Conservation (phyloP, 768 basidiomycete species). For the Leccinum boreale region DNA sequence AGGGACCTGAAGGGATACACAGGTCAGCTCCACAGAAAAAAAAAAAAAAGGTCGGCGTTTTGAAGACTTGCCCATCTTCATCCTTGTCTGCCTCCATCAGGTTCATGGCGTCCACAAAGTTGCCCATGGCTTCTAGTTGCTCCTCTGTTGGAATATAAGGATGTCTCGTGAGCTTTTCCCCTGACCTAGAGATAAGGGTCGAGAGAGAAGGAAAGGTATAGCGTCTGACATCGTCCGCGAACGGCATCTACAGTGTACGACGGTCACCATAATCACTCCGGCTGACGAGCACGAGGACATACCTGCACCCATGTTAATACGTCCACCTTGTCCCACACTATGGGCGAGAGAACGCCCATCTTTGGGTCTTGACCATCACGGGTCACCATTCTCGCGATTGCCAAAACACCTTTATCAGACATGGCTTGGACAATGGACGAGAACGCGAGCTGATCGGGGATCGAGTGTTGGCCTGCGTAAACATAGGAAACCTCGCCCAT, state of each 20-base stretch:
- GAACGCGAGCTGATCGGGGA: slow-evolving; percentile 76
- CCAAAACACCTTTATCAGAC: slow-evolving; percentile 58
- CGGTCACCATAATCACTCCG: neutral
- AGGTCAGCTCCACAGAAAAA: slow-evolving; percentile 1
- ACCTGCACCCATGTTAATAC: slow-evolving; percentile 85
- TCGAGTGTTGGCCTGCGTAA: slow-evolving; percentile 67
- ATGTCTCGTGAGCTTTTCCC: slow-evolving; percentile 70
- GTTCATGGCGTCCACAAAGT: slow-evolving; percentile 87
- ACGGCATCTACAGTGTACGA: slow-evolving; percentile 71
- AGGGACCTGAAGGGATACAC: slow-evolving; percentile 43
- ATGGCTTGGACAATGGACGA: slow-evolving; percentile 88
- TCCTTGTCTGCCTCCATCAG: slow-evolving; percentile 73
- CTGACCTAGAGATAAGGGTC: slow-evolving; percentile 68
- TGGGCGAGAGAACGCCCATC: slow-evolving; percentile 76
- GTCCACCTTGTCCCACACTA: slow-evolving; percentile 63
- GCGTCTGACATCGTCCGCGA: slow-evolving; percentile 89
- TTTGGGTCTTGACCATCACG: slow-evolving; percentile 75
- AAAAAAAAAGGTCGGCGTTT: neutral
- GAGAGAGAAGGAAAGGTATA: slow-evolving; percentile 84
- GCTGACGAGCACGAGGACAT: slow-evolving; percentile 13
- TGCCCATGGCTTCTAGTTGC: slow-evolving; percentile 79
- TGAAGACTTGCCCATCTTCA: slow-evolving; percentile 59
- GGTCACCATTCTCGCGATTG: slow-evolving; percentile 80
- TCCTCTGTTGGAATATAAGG: slow-evolving; percentile 78
- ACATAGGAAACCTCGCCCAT: slow-evolving; percentile 88